A percentile compares a stretch with the other conserved stretches of the same genome.
phyloP scores from a whole-genome alignment of 2,329 filamentous ascomycete species.

The Fusarium udum region DNA sequence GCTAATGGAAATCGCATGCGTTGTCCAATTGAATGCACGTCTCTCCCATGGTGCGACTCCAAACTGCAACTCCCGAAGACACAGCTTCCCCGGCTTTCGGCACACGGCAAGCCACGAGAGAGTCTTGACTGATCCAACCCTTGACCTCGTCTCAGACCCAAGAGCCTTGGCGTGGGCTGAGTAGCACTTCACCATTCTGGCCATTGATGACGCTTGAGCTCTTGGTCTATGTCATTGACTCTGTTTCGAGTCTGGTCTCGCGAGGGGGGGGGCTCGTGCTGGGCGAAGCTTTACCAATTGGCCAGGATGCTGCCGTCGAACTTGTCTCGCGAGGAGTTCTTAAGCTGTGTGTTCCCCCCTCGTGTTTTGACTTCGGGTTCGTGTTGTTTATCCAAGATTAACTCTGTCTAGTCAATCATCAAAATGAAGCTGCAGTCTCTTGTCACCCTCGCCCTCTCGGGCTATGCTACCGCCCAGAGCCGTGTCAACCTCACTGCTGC shows the following conservation, averaged over 20 bases:
- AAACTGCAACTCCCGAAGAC: slow-evolving; percentile 7
- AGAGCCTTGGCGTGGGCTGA: slow-evolving; percentile 25
- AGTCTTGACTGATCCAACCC: background rate
- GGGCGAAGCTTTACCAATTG: slow-evolving; percentile 19
- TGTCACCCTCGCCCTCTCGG: slow-evolving; percentile 31
- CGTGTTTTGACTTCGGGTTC: background rate
- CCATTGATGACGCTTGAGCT: slow-evolving; percentile 26
- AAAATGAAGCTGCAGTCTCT: slow-evolving; percentile 39
- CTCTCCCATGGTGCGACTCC: background rate
- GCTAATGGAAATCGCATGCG: slow-evolving; percentile 10
- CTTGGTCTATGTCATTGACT: slow-evolving; percentile 42
- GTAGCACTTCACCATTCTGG: slow-evolving; percentile 10
- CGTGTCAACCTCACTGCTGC: slow-evolving; percentile 38
- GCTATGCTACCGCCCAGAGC: slow-evolving; percentile 36
- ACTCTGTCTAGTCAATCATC: slow-evolving; percentile 3
- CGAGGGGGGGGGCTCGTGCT: slow-evolving; percentile 6
- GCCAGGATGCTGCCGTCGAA: slow-evolving; percentile 7
- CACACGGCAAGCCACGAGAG: slow-evolving; percentile 20
- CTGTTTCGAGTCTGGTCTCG: slow-evolving; percentile 23
- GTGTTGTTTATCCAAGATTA: background rate
- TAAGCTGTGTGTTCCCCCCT: slow-evolving; percentile 8
- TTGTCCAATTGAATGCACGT: slow-evolving; percentile 21
- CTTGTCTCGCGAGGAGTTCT: slow-evolving; percentile 1
- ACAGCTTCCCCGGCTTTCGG: slow-evolving; percentile 12
- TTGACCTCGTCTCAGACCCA: background rate